phyloP scores from a whole-genome alignment of 2,329 filamentous ascomycete genomes.

The Fonsecaea nubica region DNA sequence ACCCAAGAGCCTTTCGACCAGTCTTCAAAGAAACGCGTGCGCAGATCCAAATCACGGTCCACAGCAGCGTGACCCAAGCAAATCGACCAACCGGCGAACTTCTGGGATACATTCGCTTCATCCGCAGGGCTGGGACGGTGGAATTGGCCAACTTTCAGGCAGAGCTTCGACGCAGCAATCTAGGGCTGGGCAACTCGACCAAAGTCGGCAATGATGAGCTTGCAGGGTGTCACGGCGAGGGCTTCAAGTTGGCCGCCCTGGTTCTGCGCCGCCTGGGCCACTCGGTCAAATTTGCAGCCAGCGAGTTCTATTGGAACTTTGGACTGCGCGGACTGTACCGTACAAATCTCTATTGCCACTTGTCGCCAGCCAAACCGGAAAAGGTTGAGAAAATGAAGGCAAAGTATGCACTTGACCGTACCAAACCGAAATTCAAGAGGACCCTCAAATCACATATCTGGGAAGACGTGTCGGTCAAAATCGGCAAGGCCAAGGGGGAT shows the following conservation, averaged over 20 bases:
- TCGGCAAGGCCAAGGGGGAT: conserved; percentile 21
- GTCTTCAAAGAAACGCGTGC: conserved; percentile 14
- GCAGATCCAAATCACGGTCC: conserved; percentile 23
- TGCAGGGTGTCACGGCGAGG: conserved; percentile 42
- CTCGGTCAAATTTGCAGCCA: conserved; percentile 32
- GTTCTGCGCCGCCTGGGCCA: conserved; percentile 39
- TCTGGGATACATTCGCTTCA: conserved; percentile 40
- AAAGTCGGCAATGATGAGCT: conserved; percentile 29
- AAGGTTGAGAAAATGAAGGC: conserved; percentile 18
- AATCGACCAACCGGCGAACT: background rate
- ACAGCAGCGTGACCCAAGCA: background rate
- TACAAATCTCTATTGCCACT: conserved; percentile 15
- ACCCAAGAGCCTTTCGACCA: conserved; percentile 26
- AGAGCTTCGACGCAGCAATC: conserved; percentile 24
- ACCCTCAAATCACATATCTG: conserved; percentile 28
- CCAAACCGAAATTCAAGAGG: conserved; percentile 15
- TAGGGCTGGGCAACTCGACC: conserved; percentile 19
- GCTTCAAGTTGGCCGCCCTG: conserved; percentile 42
- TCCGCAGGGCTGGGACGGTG: conserved; percentile 30
- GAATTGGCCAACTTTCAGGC: conserved; percentile 41
- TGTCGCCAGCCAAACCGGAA: conserved; percentile 17
- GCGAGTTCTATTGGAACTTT: conserved; percentile 39
- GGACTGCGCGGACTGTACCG: conserved; percentile 21
- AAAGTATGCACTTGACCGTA: background rate
- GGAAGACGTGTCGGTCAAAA: conserved; percentile 30